Base-by-base conservation (phyloP, 371 early-diverging fungal genomes). In the Mucor mucedo region DNA sequence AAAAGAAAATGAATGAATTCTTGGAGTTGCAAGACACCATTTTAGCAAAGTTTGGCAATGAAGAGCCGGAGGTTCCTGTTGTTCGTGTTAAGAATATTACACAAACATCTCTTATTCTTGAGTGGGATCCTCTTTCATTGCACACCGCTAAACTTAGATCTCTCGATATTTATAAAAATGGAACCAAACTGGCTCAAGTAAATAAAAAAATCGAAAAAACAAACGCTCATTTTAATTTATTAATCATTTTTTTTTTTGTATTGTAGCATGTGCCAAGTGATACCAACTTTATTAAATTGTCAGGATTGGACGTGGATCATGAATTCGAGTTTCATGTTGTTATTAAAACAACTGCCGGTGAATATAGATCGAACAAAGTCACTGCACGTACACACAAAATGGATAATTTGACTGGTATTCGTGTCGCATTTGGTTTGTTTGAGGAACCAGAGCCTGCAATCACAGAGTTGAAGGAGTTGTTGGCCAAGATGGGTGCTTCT, bases 341-440 rank as follows among this genome's bases (percentile, higher is more conserved):
- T 53, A 84, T 95, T 70, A 87, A 92, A 66, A 98, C 98, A 8
- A 93, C 95, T 2, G 94, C 95, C 13, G 97, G 98, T 38, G 71
- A 83, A 41, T 89, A 90, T 56, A 80, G 84, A 55, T 92, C 92
- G 32, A 94, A 97, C 66, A 77, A 80, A 33, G 82, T 95, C 14
- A 74, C 68, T n/a, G 87, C 88, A 49, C 86, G 84, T 60, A 98
- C 98, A 5, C 95, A 96, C 66, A 84, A 91, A 33, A 80, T 97
- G 78, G 95, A 95, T 53, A 95, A 98, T 73, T 82, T 98, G 52
- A 95, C 94, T n/a, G 96, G 97, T 32, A 93, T 96, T 61, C 86
- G 90, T 61, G 91, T 95, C 16, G 92, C 91, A 65, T 96, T 97
- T 81, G 97, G 96, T 21, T 83, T 77, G n/a, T 91, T 95, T 74